Base-by-base conservation (phyloP, 129 eudicot species). In the Oenanthe sinensis region DNA sequence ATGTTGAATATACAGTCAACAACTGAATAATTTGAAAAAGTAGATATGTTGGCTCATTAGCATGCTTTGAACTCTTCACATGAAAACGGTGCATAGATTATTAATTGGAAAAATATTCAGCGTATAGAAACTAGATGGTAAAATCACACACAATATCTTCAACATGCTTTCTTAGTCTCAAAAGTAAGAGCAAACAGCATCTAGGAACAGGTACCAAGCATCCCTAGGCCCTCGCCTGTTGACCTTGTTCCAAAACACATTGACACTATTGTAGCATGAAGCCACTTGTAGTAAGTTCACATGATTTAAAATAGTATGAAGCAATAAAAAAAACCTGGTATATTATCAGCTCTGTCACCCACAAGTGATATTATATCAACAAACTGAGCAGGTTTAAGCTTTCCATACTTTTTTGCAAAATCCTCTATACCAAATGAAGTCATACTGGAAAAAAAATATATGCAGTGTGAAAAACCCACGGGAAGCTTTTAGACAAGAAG, bases 361-460 rank as follows among this genome's bases (percentile, higher is more conserved):
- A 90, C 90, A 85, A 95, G 99, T 75, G 99, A 85, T 55, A 90
- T 86, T 52, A 95, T 85, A 82, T 95, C 99, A 78, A 92, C 99
- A 85, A 90, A 92, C 84, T 95, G 99, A 75, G 90, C 87, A 74
- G 99, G 99, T 79, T 73, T 73, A 79, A 95, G 78, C 33, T 87
- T 40, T 81, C 97, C 96, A 86, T 88, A 95, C 67, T 86, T 90
- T 82, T 87, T 78, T 81, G 99, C 93, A 82, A 92, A 95, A 82
- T 95, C 99, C 86, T 95, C 99, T 84, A 92, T 81, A 72, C 99
- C 99, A 88, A 84, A 95, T 74, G 99, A 95, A 78, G 88, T 89
- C 99, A 95, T 95, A 85, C 99, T 95, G 86, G 14, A 37, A 72
- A 80, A 54, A 60, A 26, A 81, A 81, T 42, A 72, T 30, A 60